Evolutionary conservation across 768 basidiomycete genomes (phyloP).

Genomic region (Russula sp.): DNA sequence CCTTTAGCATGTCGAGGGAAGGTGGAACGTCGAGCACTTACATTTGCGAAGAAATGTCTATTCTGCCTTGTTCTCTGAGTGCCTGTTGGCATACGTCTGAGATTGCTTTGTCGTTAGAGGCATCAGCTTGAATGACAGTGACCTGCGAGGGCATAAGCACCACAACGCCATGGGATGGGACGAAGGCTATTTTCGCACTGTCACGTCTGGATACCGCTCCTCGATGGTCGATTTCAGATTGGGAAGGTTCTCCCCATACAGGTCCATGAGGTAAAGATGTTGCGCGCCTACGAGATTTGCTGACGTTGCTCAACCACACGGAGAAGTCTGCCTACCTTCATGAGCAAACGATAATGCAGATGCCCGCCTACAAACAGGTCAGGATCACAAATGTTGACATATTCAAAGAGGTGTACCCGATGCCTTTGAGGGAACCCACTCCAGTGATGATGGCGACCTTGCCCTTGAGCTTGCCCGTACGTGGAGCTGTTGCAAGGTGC

Average conservation of each 20-base stretch:
- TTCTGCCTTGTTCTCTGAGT: slow-evolving; percentile 72
- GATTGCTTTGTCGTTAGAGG: slow-evolving; percentile 73
- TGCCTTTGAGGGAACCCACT: slow-evolving; percentile 81
- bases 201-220: slow-evolving; percentile 69
- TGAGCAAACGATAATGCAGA: slow-evolving; percentile 71
- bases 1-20: slow-evolving; percentile 5
- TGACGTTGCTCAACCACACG: not conserved
- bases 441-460: slow-evolving; percentile 91
- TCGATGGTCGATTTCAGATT: slow-evolving; percentile 68
- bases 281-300: slow-evolving; percentile 53
- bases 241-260: slow-evolving; percentile 61
- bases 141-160: slow-evolving; percentile 47
- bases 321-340: slow-evolving; percentile 52
- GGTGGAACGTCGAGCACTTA: slow-evolving; percentile 38
- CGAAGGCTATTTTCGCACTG: slow-evolving; percentile 46
- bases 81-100: slow-evolving; percentile 66
- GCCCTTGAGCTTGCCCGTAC: slow-evolving; percentile 56
- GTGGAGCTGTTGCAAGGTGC: slow-evolving; percentile 56
- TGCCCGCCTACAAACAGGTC: slow-evolving; percentile 52
- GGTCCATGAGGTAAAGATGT: slow-evolving; percentile 77
- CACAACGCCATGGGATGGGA: not conserved
- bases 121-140: slow-evolving; percentile 77
- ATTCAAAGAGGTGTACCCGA: slow-evolving; percentile 59
- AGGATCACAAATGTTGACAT: not conserved
- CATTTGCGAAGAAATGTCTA: slow-evolving; percentile 96